phyloP scores from a whole-genome alignment of 2,329 filamentous ascomycete genomes.

The Lasiodiplodia hormozganensis region DNA sequence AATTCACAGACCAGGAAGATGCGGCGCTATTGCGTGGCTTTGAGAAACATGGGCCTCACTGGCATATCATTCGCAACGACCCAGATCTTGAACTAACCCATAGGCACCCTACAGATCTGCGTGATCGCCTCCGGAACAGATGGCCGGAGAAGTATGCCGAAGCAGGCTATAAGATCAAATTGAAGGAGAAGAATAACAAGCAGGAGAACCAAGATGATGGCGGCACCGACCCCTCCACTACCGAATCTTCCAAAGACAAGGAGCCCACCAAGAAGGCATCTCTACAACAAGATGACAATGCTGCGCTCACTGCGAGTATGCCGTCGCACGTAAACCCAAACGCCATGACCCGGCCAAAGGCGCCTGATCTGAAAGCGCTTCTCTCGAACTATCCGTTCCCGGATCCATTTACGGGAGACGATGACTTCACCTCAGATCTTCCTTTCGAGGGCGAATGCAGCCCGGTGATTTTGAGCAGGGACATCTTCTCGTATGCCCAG shows the following conservation, averaged over 20 bases:
- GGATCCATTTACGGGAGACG: conserved; percentile 35
- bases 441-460: conserved; percentile 35
- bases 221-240: neutral
- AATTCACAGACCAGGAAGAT: conserved; percentile 65
- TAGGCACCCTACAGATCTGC: conserved; percentile 60
- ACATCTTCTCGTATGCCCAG: conserved; percentile 49
- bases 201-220: conserved; percentile 26
- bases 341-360: conserved; percentile 6
- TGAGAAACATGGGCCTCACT: conserved; percentile 64
- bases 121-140: conserved; percentile 67
- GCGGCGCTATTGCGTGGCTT: conserved; percentile 65
- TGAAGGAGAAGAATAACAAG: conserved; percentile 39
- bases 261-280: neutral
- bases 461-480: conserved; percentile 45
- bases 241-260: neutral
- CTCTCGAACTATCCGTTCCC: conserved; percentile 34
- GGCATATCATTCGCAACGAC: conserved; percentile 66
- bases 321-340: conserved; percentile 3
- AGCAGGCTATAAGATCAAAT: conserved; percentile 52
- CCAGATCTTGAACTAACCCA: conserved; percentile 57
- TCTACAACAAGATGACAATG: conserved; percentile 16
- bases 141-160: conserved; percentile 64
- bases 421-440: conserved; percentile 31
- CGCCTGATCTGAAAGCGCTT: conserved; percentile 33
- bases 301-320: neutral